Conservation (phyloP, 805 yeast species). For the Kuraishia piskuri region DNA sequence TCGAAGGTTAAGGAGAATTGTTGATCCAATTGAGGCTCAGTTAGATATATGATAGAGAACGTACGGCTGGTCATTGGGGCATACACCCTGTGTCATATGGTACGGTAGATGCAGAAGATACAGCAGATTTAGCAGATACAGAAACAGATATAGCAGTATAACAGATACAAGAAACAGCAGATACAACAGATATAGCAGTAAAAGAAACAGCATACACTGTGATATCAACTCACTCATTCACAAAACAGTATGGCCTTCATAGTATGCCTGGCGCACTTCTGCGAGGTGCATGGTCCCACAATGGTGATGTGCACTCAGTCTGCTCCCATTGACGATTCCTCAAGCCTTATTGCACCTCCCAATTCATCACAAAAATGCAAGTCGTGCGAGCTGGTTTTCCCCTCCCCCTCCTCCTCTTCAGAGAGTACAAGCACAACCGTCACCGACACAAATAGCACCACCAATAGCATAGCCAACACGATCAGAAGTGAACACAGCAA, state of each 20-base stretch:
- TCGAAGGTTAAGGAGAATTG: too few relatives aligned
- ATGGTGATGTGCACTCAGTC: conserved; percentile 55
- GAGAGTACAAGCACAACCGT: conserved; percentile 7
- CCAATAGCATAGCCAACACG: not conserved
- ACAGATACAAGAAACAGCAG: too few relatives aligned
- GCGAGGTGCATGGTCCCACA: conserved; percentile 73
- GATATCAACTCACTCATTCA: too few relatives aligned
- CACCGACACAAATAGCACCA: conserved; percentile 8
- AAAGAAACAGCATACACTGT: too few relatives aligned
- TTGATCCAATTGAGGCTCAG: too few relatives aligned
- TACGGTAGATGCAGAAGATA: too few relatives aligned
- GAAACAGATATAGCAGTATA: too few relatives aligned
- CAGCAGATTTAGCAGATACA: too few relatives aligned
- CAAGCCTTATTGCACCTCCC: conserved; percentile 27
- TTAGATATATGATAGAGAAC: too few relatives aligned
- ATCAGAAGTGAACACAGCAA: not conserved
- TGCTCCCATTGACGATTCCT: conserved; percentile 12
- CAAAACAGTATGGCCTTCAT: conserved; percentile 26
- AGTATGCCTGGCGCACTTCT: conserved; percentile 60
- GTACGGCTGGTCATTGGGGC: too few relatives aligned
- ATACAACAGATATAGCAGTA: too few relatives aligned
- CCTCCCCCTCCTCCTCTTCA: conserved; percentile 19
- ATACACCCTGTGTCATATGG: too few relatives aligned
- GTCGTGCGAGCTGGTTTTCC: conserved; percentile 51
- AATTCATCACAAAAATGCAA: conserved; percentile 37